Evolutionary conservation across 1,284 basidiomycete genomes (phyloP).

Genomic region (Sparassis latifolia): DNA sequence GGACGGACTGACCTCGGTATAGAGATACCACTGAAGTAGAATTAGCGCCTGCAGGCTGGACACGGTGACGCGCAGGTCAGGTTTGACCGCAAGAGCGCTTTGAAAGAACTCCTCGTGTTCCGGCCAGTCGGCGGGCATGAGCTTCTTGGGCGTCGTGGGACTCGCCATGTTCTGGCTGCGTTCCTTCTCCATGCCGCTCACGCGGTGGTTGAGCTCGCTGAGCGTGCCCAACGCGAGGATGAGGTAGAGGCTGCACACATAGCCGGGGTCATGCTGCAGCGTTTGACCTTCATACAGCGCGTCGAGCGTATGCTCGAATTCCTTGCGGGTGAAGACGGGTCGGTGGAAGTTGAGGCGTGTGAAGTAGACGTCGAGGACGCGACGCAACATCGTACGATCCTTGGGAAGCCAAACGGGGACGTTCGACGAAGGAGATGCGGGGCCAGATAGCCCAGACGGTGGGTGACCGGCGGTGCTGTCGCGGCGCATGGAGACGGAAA

Average conservation of each 20-base stretch:
- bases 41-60: conserved; percentile 77
- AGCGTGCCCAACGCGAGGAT: conserved; percentile 74
- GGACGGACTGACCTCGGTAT: conserved; percentile 59
- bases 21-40: conserved; percentile 78
- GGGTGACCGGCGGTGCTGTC: conserved; percentile 23
- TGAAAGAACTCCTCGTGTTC: conserved; percentile 77
- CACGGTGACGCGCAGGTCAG: conserved; percentile 72
- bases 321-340: conserved; percentile 59
- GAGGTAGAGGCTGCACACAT: conserved; percentile 68
- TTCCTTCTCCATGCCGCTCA: conserved; percentile 38
- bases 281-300: conserved; percentile 55
- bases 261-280: conserved; percentile 62
- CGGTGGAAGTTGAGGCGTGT: conserved; percentile 68
- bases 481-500: conserved; percentile 42
- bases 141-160: conserved; percentile 39
- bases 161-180: conserved; percentile 18
- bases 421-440: conserved; percentile 23
- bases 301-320: conserved; percentile 57
- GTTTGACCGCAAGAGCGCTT: conserved; percentile 66
- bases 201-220: conserved; percentile 69
- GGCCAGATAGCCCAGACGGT: conserved; percentile 13
- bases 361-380: conserved; percentile 67
- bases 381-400: conserved; percentile 56
- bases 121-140: conserved; percentile 72
- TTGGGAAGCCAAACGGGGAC: conserved; percentile 60